A percentile compares a stretch with the other conserved stretches of the same genome.
Evolutionary conservation across 345 rosid species (phyloP).

Genomic region (Bretschneidera sinensis): DNA sequence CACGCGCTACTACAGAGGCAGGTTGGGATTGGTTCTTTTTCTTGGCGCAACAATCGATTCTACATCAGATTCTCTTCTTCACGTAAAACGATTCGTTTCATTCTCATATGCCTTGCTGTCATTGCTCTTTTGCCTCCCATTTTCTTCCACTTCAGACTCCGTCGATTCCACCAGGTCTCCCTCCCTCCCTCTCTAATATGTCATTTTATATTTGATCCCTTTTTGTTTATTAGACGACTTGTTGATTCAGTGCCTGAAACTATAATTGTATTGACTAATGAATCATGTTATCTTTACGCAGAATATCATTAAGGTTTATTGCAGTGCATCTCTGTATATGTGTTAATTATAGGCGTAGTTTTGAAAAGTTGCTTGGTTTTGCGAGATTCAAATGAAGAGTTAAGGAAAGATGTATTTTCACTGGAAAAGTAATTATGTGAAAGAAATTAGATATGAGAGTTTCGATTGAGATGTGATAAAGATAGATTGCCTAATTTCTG

Average conservation of each 20-base stretch:
- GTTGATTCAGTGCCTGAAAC: no score
- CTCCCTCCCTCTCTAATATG: slow-evolving; percentile 7
- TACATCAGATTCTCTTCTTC: slow-evolving; percentile 27
- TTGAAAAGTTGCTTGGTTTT: neutral
- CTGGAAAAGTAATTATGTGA: no score
- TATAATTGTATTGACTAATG: no score
- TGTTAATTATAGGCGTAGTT: neutral
- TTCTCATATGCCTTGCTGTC: slow-evolving; percentile 52
- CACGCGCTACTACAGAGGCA: slow-evolving; percentile 11
- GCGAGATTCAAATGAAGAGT: neutral
- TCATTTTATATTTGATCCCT: neutral
- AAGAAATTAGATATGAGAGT: no score
- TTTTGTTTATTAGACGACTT: no score
- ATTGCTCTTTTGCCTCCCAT: slow-evolving; percentile 74
- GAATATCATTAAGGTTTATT: no score
- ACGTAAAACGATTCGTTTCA: slow-evolving; percentile 34
- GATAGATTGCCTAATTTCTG: no score
- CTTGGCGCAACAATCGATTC: neutral
- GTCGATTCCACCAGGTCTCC: slow-evolving; percentile 54
- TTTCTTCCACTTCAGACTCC: slow-evolving; percentile 82
- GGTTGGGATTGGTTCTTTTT: neutral
- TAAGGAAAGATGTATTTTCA: no score
- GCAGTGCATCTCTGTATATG: no score
- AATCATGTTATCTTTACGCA: no score
- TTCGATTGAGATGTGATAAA: no score